Evolutionary conservation across 164 flowering plant genomes (phyloP), one percentile per base, ranked within the genome.

Genomic region (Taxillus chinensis): DNA sequence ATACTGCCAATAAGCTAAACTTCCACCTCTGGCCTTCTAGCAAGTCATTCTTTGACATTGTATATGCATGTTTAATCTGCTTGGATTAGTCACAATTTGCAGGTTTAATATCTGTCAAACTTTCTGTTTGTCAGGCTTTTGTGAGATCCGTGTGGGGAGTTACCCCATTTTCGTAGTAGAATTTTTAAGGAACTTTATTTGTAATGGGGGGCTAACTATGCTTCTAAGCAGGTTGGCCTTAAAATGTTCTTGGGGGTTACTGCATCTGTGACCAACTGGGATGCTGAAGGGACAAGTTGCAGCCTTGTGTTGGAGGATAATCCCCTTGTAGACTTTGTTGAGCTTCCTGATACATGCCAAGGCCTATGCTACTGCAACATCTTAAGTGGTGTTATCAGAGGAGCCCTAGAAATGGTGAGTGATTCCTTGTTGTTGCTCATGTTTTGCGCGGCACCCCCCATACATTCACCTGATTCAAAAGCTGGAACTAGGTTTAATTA

Each of bases 271-370:
- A 74, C 83, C 62, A 91, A 89, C 64, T 91, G 97, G 96, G 95
- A 91, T 71, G 80, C 87, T 60, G 97, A 95, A 49, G 97, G 99
- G 57, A 89, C 90, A 63, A 78, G 79, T 66, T 95, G 96, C 78
- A 89, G 92, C 66, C 71, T 95, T 50, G 73, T 95, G 17, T 72
- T 95, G 80, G 99, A 91, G 73, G 99, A 95, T 66, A 91, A 90
- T 70, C 99, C 97, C 5, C 71, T 95, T 48, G 97, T 95, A 55
- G 99, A 95, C 67, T 95, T 95, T 73, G 99, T 91, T 55, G 99
- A 95, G 73, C 96, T 95, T 69, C 97, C 99, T 59, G 99, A 95
- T 75, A 95, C 91, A 6, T 91, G 95, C 66, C 99, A 95, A 77
- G 99, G 99, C 50, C 86, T 91, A 12, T 75, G 82, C 66, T 95